Conservation (phyloP, 2,329 filamentous ascomycete genomes). For the Tolypocladium ophioglossoides region DNA sequence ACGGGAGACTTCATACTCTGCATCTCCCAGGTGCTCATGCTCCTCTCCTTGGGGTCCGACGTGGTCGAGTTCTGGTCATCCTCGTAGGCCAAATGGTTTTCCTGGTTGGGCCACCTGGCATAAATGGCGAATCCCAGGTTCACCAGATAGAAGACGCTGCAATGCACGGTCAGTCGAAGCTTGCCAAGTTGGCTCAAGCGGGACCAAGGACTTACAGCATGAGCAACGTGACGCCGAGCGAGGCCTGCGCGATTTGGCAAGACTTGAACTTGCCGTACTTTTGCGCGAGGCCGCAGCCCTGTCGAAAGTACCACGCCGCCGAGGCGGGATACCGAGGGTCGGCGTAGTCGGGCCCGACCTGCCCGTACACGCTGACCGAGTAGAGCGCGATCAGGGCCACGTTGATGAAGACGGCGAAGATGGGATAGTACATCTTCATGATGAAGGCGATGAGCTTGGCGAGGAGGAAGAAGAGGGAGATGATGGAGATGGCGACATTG, state of each 20-base stretch:
- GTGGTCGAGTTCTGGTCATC: constrained; percentile 28
- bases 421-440: constrained; percentile 60
- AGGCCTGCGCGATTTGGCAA: constrained; percentile 58
- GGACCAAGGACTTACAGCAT: constrained; percentile 49
- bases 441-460: constrained; percentile 59
- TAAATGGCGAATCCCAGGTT: constrained; percentile 50
- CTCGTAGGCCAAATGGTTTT: constrained; percentile 35
- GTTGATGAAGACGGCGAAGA: constrained; percentile 51
- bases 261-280: constrained; percentile 41
- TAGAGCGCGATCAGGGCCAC: constrained; percentile 50
- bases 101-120: constrained; percentile 45
- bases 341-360: constrained; percentile 62
- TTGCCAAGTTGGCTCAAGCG: neutral
- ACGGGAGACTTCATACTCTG: constrained; percentile 33
- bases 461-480: constrained; percentile 66
- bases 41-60: constrained; percentile 27
- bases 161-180: neutral
- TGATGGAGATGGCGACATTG: constrained; percentile 66
- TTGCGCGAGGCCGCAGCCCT: constrained; percentile 53
- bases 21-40: constrained; percentile 46
- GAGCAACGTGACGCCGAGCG: constrained; percentile 52
- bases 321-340: constrained; percentile 52
- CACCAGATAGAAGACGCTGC: constrained; percentile 47
- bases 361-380: constrained; percentile 55
- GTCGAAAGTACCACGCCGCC: constrained; percentile 65